Conservation (phyloP, 164 flowering plant genomes). For the Kalanchoe fedtschenkoi region DNA sequence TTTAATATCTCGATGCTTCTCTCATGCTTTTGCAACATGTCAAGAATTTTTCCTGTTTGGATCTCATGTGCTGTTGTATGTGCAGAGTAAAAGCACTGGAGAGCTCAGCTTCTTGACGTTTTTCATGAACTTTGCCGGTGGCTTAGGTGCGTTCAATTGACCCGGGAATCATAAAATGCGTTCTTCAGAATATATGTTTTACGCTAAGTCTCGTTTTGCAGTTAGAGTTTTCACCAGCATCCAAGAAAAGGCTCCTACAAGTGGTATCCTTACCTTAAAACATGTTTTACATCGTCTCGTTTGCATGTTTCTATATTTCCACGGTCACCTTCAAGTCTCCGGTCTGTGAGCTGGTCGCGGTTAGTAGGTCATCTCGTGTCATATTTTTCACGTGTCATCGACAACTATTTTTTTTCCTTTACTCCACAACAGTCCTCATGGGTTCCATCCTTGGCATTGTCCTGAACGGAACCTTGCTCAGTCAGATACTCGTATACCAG, state of each 20-base stretch:
- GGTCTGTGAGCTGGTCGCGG: not conserved
- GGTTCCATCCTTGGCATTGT: conserved; percentile 64
- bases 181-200: not conserved
- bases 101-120: conserved; percentile 89
- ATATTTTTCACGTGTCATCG: not conserved
- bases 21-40: too few species aligned
- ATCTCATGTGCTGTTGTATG: conserved; percentile 5
- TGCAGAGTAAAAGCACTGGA: conserved; percentile 89
- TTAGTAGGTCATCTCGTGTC: not conserved
- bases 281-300: not conserved
- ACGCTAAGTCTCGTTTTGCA: conserved; percentile 26
- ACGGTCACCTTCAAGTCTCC: not conserved
- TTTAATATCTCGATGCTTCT: not conserved
- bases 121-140: conserved; percentile 81
- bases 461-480: conserved; percentile 67
- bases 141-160: conserved; percentile 48
- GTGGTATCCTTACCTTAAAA: conserved; percentile 52
- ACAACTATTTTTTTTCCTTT: conserved; percentile 20
- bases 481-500: conserved; percentile 64
- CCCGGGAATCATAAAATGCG: not conserved
- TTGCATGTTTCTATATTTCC: too few species aligned
- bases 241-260: conserved; percentile 87
- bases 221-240: conserved; percentile 91
- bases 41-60: too few species aligned
- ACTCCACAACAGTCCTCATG: conserved; percentile 50